Conservation (phyloP, 345 rosid genomes). For the Aquilaria sinensis region DNA sequence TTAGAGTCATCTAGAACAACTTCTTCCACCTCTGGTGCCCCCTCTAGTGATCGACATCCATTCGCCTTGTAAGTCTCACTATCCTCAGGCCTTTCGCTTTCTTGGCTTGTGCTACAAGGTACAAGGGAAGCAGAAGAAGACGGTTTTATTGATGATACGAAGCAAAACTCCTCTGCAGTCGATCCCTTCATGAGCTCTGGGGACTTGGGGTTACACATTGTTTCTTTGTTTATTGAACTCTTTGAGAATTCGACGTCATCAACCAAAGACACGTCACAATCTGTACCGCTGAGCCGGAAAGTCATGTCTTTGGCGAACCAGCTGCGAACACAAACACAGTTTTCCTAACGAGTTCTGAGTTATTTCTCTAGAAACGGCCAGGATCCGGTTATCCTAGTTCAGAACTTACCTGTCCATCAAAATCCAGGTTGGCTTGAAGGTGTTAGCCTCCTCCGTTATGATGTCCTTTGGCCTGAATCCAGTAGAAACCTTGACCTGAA, state of each 20-base stretch:
- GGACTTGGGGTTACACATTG: slow-evolving; percentile 16
- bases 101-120: background rate
- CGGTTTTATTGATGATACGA: background rate
- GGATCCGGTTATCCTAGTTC: background rate
- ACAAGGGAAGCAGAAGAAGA: background rate
- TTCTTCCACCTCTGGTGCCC: background rate
- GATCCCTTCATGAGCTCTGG: slow-evolving; percentile 17
- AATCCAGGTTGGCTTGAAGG: slow-evolving; percentile 29
- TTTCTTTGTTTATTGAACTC: slow-evolving; percentile 8
- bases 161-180: background rate
- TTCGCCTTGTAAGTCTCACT: background rate
- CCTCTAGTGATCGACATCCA: background rate
- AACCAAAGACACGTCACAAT: slow-evolving; percentile 23
- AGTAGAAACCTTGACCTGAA: slow-evolving; percentile 31
- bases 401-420: slow-evolving; percentile 25
- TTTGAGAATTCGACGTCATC: slow-evolving; percentile 17
- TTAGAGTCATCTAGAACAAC: background rate
- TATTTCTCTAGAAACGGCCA: background rate
- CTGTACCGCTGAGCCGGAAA: slow-evolving; percentile 25
- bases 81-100: background rate
- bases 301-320: slow-evolving; percentile 25
- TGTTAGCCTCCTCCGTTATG: slow-evolving; percentile 28
- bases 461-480: slow-evolving; percentile 28
- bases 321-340: slow-evolving; percentile 13
- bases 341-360: background rate